phyloP scores from a whole-genome alignment of 2,329 filamentous ascomycete species.

The Lasiodiplodia theobromae region DNA sequence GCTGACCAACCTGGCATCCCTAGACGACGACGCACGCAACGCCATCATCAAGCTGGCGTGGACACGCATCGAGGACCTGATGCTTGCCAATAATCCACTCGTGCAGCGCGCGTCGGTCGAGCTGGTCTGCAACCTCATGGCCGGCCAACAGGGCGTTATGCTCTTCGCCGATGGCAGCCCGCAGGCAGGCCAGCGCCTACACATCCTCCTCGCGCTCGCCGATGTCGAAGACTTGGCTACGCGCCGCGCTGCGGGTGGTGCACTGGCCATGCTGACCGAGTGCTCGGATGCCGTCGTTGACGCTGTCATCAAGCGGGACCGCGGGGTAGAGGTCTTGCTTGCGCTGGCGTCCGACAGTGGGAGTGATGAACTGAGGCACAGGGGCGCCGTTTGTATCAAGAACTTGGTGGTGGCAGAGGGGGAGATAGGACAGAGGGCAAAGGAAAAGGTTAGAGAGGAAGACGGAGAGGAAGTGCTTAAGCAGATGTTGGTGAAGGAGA shows the following conservation, averaged over 20 bases:
- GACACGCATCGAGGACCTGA: constrained; percentile 77
- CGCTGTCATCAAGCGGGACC: constrained; percentile 72
- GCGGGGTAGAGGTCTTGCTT: constrained; percentile 81
- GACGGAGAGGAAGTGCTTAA: constrained; percentile 74
- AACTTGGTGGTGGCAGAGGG: constrained; percentile 76
- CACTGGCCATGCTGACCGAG: constrained; percentile 81
- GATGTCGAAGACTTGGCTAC: constrained; percentile 85
- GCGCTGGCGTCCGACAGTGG: constrained; percentile 76
- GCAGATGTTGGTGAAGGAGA: constrained; percentile 71
- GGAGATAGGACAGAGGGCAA: constrained; percentile 62
- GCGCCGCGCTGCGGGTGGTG: constrained; percentile 84
- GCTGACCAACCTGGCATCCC: constrained; percentile 88
- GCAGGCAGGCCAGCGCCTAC: constrained; percentile 75
- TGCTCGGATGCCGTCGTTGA: constrained; percentile 74
- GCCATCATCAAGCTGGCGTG: constrained; percentile 78
- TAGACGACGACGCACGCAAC: constrained; percentile 68
- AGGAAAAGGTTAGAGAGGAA: constrained; percentile 56
- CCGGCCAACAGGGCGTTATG: constrained; percentile 69
- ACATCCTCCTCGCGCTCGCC: constrained; percentile 85
- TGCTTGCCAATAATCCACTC: constrained; percentile 76
- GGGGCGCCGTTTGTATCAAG: constrained; percentile 77
- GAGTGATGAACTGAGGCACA: constrained; percentile 70
- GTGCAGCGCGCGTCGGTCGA: constrained; percentile 86
- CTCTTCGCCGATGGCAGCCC: constrained; percentile 73
- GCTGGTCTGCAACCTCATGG: constrained; percentile 88